Evolutionary conservation across 2,329 filamentous ascomycete species (phyloP).

Genomic region (Colletotrichum plurivorum): DNA sequence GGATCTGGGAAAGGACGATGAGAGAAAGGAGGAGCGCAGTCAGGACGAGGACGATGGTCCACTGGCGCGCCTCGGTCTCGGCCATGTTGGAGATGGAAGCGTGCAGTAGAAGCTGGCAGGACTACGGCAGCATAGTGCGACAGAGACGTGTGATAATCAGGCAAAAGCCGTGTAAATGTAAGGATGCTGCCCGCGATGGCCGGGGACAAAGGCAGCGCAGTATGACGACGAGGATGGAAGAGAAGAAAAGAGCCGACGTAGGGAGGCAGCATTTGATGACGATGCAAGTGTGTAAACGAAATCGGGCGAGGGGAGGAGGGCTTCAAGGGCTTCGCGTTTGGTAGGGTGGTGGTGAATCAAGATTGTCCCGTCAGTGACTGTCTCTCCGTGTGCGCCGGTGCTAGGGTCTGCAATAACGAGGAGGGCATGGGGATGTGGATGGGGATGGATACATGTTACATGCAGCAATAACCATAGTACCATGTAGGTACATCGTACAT

Average conservation of each 20-base stretch:
- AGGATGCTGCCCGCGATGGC: neutral
- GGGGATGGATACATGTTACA: neutral
- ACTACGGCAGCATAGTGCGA: conserved; percentile 30
- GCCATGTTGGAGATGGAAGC: conserved; percentile 58
- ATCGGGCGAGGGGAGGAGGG: conserved; percentile 34
- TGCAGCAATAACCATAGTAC: neutral
- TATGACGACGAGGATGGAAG: conserved; percentile 5
- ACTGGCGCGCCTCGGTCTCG: conserved; percentile 66
- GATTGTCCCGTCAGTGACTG: neutral
- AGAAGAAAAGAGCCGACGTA: neutral
- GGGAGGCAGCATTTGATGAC: conserved; percentile 37
- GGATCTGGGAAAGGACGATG: conserved; percentile 67
- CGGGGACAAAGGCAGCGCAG: conserved; percentile 6
- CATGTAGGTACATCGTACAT: conserved; percentile 1
- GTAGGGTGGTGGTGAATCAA: conserved; percentile 27
- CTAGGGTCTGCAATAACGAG: conserved; percentile 17
- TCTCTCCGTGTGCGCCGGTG: conserved; percentile 21
- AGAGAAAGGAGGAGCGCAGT: conserved; percentile 71
- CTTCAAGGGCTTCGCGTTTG: conserved; percentile 12
- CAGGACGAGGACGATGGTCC: conserved; percentile 70
- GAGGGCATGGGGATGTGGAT: neutral
- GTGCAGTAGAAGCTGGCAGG: conserved; percentile 16
- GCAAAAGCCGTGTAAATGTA: neutral
- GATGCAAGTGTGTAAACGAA: conserved; percentile 31
- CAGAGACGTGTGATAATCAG: conserved; percentile 2